These are phyloP conservation scores for Geranium incanum DNA, from an alignment of 441 rosid species.

Conservation along the genomic window DNA sequence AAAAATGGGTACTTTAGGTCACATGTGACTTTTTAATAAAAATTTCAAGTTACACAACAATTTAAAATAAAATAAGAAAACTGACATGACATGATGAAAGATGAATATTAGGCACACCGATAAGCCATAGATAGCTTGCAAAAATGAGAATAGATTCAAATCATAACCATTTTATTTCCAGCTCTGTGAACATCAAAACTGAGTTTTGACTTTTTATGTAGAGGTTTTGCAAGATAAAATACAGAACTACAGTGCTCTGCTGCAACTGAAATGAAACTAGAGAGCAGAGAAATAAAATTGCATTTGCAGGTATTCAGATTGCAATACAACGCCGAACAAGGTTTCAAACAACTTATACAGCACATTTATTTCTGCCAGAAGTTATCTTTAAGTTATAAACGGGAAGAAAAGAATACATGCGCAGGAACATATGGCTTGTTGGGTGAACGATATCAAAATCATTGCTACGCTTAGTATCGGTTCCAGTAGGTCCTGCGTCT, in stretches of 20 bases:
- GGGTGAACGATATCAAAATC: neutral
- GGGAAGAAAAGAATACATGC: neutral
- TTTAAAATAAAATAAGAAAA: no score
- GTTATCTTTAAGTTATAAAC: neutral
- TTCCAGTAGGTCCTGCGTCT: constrained; percentile 97
- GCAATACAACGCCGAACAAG: neutral
- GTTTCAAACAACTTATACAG: neutral
- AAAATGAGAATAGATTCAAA: neutral
- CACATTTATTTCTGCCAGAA: neutral
- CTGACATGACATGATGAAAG: no score
- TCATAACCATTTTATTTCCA: no score
- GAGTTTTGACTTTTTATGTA: neutral
- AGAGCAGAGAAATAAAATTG: neutral
- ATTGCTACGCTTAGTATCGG: constrained; percentile 49
- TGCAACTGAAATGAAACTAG: neutral
- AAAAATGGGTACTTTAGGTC: no score
- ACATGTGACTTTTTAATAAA: no score
- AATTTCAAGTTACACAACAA: no score
- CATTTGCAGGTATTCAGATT: neutral
- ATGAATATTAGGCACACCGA: neutral
- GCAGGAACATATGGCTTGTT: neutral
- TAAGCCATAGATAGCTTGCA: neutral
- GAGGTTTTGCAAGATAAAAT: neutral
- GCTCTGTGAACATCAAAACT: neutral
- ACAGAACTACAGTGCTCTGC: neutral